Percentiles rank a stretch among this genome's conserved stretches.
These are phyloP conservation scores for Ustilago trichophora DNA, from an alignment of 1,284 basidiomycete genomes.

Conservation along the genomic window DNA sequence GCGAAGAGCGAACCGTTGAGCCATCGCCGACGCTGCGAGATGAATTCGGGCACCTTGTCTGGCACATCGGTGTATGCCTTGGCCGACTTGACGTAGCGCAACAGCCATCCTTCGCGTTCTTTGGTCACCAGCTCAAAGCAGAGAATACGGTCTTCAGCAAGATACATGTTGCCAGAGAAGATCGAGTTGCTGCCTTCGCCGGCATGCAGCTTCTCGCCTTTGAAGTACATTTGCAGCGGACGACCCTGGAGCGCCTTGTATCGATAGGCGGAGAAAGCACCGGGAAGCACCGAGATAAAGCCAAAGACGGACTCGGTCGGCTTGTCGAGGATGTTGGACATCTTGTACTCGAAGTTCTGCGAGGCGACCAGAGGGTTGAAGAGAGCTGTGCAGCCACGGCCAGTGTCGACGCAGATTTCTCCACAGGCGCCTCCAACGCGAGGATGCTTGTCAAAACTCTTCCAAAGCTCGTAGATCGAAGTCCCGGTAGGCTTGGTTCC, in stretches of 20 bases:
- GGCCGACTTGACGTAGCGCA: conserved; percentile 63
- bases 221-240: conserved; percentile 91
- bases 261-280: conserved; percentile 82
- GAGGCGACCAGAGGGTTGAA: conserved; percentile 76
- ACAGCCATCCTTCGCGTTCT: conserved; percentile 67
- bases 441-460: conserved; percentile 94
- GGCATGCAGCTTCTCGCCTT: conserved; percentile 78
- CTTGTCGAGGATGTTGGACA: too few species aligned
- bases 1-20: conserved; percentile 64
- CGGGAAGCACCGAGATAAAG: conserved; percentile 90
- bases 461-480: conserved; percentile 91
- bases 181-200: conserved; percentile 54
- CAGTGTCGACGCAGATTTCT: conserved; percentile 90
- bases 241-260: conserved; percentile 86
- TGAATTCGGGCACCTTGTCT: conserved; percentile 61
- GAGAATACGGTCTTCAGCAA: conserved; percentile 63
- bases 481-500: conserved; percentile 79
- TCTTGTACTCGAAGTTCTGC: conserved; percentile 66
- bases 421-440: conserved; percentile 96
- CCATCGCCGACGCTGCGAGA: conserved; percentile 63
- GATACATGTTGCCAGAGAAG: conserved; percentile 64
- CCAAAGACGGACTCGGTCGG: conserved; percentile 81
- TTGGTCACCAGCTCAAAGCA: conserved; percentile 63
- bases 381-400: conserved; percentile 73
- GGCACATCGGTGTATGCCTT: conserved; percentile 65